phyloP scores from a whole-genome alignment of 139 green algal species.

The Chlamydomonas sp. region DNA sequence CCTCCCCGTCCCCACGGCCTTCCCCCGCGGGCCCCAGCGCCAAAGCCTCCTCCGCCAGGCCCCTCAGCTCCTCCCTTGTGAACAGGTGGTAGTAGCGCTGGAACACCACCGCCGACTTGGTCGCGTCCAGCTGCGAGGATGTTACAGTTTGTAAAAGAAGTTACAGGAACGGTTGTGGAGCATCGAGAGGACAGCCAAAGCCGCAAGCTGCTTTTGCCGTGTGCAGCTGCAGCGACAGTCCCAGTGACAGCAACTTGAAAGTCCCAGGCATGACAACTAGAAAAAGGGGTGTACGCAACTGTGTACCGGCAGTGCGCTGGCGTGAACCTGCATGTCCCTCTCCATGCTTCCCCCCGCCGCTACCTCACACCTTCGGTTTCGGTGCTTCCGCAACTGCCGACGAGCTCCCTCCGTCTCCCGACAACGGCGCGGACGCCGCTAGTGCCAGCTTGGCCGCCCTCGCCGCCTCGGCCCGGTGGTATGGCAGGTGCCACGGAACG shows the following conservation, averaged over 20 bases:
- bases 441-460: conserved; percentile 12
- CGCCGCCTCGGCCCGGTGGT: conserved; percentile 80
- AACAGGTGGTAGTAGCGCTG: conserved; percentile 98
- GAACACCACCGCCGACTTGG: conserved; percentile 88
- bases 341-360: too few relatives aligned
- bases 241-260: too few relatives aligned
- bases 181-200: too few relatives aligned
- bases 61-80: conserved; percentile 24
- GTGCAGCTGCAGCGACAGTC: too few relatives aligned
- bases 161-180: too few relatives aligned
- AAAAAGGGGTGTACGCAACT: too few relatives aligned
- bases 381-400: neutral
- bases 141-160: too few relatives aligned
- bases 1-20: conserved; percentile 41
- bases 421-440: neutral
- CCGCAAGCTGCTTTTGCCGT: too few relatives aligned
- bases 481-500: conserved; percentile 97
- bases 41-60: conserved; percentile 19
- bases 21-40: conserved; percentile 3
- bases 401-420: neutral
- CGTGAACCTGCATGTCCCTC: too few relatives aligned
- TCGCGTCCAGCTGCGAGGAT: conserved; percentile 59
- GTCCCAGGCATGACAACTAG: too few relatives aligned
- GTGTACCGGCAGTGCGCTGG: too few relatives aligned
- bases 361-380: too few relatives aligned